Evolutionary conservation across 1,284 basidiomycete species (phyloP), one percentile per base, ranked within the genome.

Genomic region (Heimioporus retisporus): DNA sequence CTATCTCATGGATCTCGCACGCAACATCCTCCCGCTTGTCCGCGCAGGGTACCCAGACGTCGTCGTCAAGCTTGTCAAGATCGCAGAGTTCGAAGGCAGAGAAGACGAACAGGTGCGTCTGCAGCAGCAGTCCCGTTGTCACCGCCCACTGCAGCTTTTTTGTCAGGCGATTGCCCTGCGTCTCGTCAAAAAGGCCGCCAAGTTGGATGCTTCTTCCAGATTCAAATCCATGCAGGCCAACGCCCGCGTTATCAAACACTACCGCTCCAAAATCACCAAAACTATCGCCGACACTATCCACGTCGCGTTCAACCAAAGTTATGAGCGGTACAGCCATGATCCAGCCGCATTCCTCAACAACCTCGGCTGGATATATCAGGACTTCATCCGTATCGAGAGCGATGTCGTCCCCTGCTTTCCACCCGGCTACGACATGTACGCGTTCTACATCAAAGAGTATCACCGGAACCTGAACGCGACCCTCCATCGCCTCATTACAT

Each of bases 211-310:
- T 16, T 93, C 96, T 1, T 92, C 95, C 23, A 95, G 95, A 40
- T 96, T 96, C 83, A 94, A 90, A 77, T 96, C 94, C 15, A 90
- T 96, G 86, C 93, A 96, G 80, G 97, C 96, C 56, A 94, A 97
- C 72, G 95, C 96, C 11, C 92, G 97, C 61, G 86, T 96, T 53
- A 93, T 99, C 81, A 99, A 99, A 82, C 95, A 98, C 79, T 99
- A 99, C 80, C 91, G 96, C 16, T 93, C 94, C 68, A 98, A 97
- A 40, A 89, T 98, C 68, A 88, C 92, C 68, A 94, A 95, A 74
- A 87, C 88, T 40, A 93, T 99, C 77, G 85, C 89, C 4, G 88
- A 93, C 21, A 92, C 94, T 4, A 94, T 97, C 69, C 88, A 90
- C 68, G 84, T 84, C 53, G 88, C 90, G 65, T 96, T 98, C 73